phyloP scores from a whole-genome alignment of 2,329 filamentous ascomycete species.

The Ophiosphaerella korrae region DNA sequence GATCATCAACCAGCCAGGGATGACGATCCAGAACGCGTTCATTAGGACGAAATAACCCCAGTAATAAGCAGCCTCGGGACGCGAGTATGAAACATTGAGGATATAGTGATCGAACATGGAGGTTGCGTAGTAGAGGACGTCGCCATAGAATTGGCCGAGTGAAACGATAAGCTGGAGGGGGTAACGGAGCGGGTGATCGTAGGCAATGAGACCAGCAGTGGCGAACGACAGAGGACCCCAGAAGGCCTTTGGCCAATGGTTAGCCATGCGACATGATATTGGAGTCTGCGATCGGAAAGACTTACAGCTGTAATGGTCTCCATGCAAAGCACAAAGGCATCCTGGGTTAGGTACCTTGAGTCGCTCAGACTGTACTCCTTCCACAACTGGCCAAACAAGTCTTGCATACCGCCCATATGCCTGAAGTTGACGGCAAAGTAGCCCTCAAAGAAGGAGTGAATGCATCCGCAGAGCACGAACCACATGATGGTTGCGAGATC shows the following conservation, averaged over 20 bases:
- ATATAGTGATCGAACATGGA: constrained; percentile 65
- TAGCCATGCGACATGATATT: background rate
- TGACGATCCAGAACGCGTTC: constrained; percentile 70
- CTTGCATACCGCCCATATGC: constrained; percentile 68
- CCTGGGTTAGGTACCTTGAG: constrained; percentile 81
- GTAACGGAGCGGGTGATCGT: constrained; percentile 61
- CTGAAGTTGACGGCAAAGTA: constrained; percentile 78
- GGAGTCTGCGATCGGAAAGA: constrained; percentile 4
- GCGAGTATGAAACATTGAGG: constrained; percentile 60
- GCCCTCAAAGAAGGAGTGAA: constrained; percentile 84
- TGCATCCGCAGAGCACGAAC: constrained; percentile 74
- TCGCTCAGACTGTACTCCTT: constrained; percentile 90
- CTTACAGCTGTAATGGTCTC: constrained; percentile 80
- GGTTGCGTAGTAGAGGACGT: constrained; percentile 68
- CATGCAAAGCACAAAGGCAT: constrained; percentile 81
- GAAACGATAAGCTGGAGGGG: constrained; percentile 65
- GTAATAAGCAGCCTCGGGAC: constrained; percentile 68
- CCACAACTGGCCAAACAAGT: constrained; percentile 84
- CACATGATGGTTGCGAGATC: constrained; percentile 70
- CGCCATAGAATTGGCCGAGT: constrained; percentile 68
- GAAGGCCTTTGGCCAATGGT: constrained; percentile 50
- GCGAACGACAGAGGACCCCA: constrained; percentile 68
- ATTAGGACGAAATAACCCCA: constrained; percentile 70
- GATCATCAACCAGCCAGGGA: constrained; percentile 53
- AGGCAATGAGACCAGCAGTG: constrained; percentile 60